A percentile compares a stretch with the other conserved stretches of the same genome.
These are phyloP conservation scores for Colletotrichum destructivum DNA, from an alignment of 2,329 filamentous ascomycete species.

Conservation along the genomic window DNA sequence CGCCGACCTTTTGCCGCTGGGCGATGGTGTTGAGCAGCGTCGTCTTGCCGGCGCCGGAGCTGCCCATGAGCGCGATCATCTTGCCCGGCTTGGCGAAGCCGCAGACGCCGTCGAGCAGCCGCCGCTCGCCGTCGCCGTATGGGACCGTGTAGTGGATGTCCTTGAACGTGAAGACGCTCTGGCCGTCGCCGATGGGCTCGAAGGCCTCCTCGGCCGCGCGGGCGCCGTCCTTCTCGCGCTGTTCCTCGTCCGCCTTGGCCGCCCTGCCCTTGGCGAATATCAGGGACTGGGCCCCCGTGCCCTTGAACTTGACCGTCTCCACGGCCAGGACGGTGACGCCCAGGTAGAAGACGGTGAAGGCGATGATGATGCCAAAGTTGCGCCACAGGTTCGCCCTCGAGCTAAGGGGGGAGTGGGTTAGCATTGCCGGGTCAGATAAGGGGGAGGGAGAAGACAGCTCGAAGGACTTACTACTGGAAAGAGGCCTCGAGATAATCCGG, in stretches of 20 bases:
- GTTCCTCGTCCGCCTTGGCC: slow-evolving; percentile 44
- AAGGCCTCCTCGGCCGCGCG: slow-evolving; percentile 53
- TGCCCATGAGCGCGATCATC: slow-evolving; percentile 87
- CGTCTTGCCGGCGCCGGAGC: slow-evolving; percentile 86
- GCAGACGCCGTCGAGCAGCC: slow-evolving; percentile 61
- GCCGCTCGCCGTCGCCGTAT: slow-evolving; percentile 28
- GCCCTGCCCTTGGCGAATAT: slow-evolving; percentile 33
- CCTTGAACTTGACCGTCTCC: slow-evolving; percentile 74
- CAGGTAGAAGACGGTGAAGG: slow-evolving; percentile 82
- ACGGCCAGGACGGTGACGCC: slow-evolving; percentile 78
- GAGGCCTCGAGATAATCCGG: slow-evolving; percentile 66
- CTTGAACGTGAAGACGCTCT: slow-evolving; percentile 80
- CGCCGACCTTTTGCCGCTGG: slow-evolving; percentile 77
- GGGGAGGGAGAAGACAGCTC: neutral
- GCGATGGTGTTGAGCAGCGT: slow-evolving; percentile 84
- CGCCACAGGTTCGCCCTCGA: slow-evolving; percentile 75
- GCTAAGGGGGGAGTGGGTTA: slow-evolving; percentile 9
- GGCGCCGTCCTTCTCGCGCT: slow-evolving; percentile 27
- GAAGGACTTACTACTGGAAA: slow-evolving; percentile 64
- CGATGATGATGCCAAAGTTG: slow-evolving; percentile 84
- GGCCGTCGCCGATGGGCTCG: slow-evolving; percentile 67
- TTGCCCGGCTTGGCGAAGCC: slow-evolving; percentile 86
- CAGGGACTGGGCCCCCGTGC: slow-evolving; percentile 38
- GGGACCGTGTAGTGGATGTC: slow-evolving; percentile 82
- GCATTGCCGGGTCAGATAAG: neutral